phyloP scores from a whole-genome alignment of 495 filamentous ascomycete species.

The Penicillium fimorum region DNA sequence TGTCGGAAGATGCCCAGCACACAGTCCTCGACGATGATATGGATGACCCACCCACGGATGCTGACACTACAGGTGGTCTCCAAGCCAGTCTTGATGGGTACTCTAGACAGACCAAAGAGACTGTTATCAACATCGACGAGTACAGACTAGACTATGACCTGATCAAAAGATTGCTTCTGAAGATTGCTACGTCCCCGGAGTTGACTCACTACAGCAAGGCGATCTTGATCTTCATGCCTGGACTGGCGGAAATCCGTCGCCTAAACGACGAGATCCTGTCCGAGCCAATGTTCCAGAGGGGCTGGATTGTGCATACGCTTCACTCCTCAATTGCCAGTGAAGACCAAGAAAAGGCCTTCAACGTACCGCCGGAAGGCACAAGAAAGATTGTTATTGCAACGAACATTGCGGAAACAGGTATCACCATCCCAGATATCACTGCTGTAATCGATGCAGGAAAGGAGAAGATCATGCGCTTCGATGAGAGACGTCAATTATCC shows the following conservation, averaged over 20 bases:
- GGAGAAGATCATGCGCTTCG: slow-evolving; percentile 94
- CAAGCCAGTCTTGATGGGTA: slow-evolving; percentile 62
- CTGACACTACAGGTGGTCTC: slow-evolving; percentile 38
- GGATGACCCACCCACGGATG: slow-evolving; percentile 47
- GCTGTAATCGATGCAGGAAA: slow-evolving; percentile 94
- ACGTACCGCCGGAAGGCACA: slow-evolving; percentile 73
- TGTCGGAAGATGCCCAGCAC: slow-evolving; percentile 50
- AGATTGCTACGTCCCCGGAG: slow-evolving; percentile 63
- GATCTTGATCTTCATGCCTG: slow-evolving; percentile 90
- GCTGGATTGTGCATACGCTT: slow-evolving; percentile 80
- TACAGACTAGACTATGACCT: slow-evolving; percentile 84
- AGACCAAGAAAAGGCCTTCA: slow-evolving; percentile 89
- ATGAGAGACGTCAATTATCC: slow-evolving; percentile 87
- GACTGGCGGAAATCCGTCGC: slow-evolving; percentile 87
- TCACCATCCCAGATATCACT: slow-evolving; percentile 95
- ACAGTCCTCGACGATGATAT: slow-evolving; percentile 45
- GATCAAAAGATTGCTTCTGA: slow-evolving; percentile 68
- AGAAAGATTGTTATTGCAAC: slow-evolving; percentile 93
- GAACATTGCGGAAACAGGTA: slow-evolving; percentile 96
- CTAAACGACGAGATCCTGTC: slow-evolving; percentile 77
- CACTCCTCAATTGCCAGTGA: slow-evolving; percentile 96
- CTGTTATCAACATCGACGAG: slow-evolving; percentile 74
- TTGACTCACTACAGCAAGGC: slow-evolving; percentile 78
- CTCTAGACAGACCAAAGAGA: slow-evolving; percentile 67
- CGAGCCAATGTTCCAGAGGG: slow-evolving; percentile 63